Conservation (phyloP, 2,329 filamentous ascomycete genomes). For the Zelopaecilomyces penicillatus region DNA sequence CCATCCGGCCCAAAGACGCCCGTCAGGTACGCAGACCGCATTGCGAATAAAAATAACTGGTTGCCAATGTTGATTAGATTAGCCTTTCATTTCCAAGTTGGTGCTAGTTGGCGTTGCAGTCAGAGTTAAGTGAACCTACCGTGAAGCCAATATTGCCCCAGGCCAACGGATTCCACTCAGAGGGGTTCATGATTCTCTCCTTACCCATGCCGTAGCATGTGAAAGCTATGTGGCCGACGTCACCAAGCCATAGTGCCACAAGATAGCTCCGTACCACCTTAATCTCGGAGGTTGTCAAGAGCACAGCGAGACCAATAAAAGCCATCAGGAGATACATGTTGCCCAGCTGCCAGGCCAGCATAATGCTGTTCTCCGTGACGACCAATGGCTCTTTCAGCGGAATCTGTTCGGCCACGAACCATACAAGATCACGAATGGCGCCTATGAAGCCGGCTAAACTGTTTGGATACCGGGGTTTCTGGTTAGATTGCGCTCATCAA, state of each 20-base stretch:
- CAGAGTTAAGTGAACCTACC: slow-evolving; percentile 28
- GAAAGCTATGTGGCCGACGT: slow-evolving; percentile 59
- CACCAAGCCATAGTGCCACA: slow-evolving; percentile 54
- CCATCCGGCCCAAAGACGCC: slow-evolving; percentile 49
- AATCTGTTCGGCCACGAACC: slow-evolving; percentile 58
- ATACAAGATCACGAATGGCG: slow-evolving; percentile 46
- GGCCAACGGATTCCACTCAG: slow-evolving; percentile 59
- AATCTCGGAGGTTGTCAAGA: slow-evolving; percentile 56
- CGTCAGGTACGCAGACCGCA: slow-evolving; percentile 48
- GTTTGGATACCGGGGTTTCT: neutral
- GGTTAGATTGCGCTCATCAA: neutral
- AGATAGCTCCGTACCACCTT: slow-evolving; percentile 61
- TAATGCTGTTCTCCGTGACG: slow-evolving; percentile 37
- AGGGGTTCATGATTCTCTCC: slow-evolving; percentile 43
- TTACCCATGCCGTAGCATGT: slow-evolving; percentile 51
- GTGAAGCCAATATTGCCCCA: slow-evolving; percentile 66
- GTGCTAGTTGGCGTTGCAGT: neutral
- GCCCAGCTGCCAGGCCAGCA: slow-evolving; percentile 59
- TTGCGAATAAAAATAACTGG: slow-evolving; percentile 46
- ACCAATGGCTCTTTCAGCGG: slow-evolving; percentile 28
- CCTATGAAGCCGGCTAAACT: slow-evolving; percentile 53
- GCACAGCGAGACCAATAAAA: slow-evolving; percentile 53
- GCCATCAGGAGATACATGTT: slow-evolving; percentile 62
- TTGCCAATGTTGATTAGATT: slow-evolving; percentile 4
- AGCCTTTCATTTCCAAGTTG: slow-evolving; percentile 1